A percentile compares a stretch with the other conserved stretches of the same genome.
Conservation (phyloP, 805 yeast genomes). For the Spathaspora gorwiae region DNA sequence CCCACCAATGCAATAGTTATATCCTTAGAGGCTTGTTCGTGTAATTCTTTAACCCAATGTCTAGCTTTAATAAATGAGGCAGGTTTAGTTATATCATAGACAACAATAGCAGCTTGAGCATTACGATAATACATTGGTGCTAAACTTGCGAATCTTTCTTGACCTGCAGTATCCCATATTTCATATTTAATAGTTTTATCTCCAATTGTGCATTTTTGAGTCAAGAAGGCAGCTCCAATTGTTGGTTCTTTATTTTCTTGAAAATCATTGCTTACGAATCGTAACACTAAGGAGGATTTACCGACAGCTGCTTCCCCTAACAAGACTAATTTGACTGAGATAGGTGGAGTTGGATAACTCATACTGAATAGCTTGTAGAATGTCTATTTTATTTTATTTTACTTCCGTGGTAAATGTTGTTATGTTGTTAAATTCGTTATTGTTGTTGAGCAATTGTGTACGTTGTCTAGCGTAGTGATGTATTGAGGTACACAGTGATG, state of each 20-base stretch:
- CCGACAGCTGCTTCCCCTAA: constrained; percentile 99
- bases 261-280: constrained; percentile 92
- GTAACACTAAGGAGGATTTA: constrained; percentile 83
- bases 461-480: too few relatives aligned
- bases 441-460: too few relatives aligned
- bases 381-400: too few relatives aligned
- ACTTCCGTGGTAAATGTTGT: too few relatives aligned
- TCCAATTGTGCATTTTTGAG: constrained; percentile 88
- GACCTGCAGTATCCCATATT: constrained; percentile 98
- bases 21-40: constrained; percentile 90
- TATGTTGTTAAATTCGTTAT: too few relatives aligned
- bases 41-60: constrained; percentile 96
- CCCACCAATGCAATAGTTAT: constrained; percentile 93
- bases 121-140: constrained; percentile 98
- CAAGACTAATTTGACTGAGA: constrained; percentile 83
- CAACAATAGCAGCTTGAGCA: constrained; percentile 95
- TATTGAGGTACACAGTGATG: too few relatives aligned
- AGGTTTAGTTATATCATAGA: constrained; percentile 91
- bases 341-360: constrained; percentile 40
- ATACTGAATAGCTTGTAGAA: constrained; percentile 5
- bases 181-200: constrained; percentile 85
- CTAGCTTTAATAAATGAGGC: constrained; percentile 93
- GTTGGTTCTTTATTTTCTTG: constrained; percentile 98
- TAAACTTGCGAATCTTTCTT: constrained; percentile 90
- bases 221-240: constrained; percentile 94